Percentiles rank a stretch among this genome's conserved stretches.
Evolutionary conservation across 257 asterid genomes (phyloP).

Genomic region (Rhazya stricta): DNA sequence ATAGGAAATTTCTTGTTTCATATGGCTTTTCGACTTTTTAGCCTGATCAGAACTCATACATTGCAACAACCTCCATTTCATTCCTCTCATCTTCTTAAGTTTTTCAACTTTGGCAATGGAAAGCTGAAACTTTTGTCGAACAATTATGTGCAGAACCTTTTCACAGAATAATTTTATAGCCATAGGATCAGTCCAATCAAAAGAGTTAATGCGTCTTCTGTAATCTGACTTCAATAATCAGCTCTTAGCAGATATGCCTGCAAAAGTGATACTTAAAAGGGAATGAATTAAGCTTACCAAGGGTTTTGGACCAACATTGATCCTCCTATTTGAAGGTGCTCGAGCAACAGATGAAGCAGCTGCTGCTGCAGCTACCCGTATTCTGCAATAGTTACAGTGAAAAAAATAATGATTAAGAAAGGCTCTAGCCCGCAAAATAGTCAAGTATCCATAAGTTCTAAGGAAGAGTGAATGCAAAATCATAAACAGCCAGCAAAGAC

Average conservation of each 20-base stretch:
- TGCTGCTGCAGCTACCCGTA: constrained; percentile 94
- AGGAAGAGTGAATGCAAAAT: neutral
- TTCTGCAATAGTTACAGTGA: constrained; percentile 42
- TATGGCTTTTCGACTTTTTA: too few species aligned
- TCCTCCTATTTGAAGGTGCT: constrained; percentile 52
- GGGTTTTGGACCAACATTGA: constrained; percentile 41
- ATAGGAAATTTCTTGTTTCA: too few species aligned
- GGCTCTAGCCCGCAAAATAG: neutral
- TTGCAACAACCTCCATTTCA: too few species aligned
- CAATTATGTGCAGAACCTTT: neutral
- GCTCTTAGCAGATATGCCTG: neutral
- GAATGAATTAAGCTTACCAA: constrained; percentile 27
- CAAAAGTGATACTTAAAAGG: neutral
- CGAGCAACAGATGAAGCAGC: constrained; percentile 93
- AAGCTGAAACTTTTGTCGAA: neutral
- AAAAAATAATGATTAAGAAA: constrained; percentile 3
- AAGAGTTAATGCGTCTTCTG: neutral
- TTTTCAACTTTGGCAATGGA: neutral
- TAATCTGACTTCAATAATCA: neutral
- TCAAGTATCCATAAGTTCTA: neutral
- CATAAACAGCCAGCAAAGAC: neutral
- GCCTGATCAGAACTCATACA: too few species aligned
- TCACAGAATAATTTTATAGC: neutral
- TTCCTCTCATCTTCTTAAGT: too few species aligned
- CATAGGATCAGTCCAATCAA: neutral